These are phyloP conservation scores for Dictyophora rubrovolvata DNA, from an alignment of 768 basidiomycete genomes.

Conservation along the genomic window DNA sequence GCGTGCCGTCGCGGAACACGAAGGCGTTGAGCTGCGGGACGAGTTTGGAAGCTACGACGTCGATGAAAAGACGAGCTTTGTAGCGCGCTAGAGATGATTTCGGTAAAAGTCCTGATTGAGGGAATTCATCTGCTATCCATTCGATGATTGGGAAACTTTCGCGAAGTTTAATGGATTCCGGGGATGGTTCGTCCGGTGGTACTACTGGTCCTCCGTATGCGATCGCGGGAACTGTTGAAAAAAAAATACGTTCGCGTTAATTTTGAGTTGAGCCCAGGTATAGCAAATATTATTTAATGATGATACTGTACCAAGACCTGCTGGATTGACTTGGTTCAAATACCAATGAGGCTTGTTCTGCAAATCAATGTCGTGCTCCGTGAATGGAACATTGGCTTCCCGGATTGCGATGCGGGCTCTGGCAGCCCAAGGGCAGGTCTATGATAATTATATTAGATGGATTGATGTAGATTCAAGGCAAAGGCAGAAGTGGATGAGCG, in stretches of 20 bases:
- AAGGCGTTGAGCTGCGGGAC: conserved; percentile 28
- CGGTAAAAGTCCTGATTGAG: conserved; percentile 39
- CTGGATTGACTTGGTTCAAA: conserved; percentile 52
- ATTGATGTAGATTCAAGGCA: neutral
- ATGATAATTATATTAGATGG: neutral
- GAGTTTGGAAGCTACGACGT: conserved; percentile 39
- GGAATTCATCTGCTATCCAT: conserved; percentile 53
- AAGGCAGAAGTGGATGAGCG: neutral
- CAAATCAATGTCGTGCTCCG: conserved; percentile 48
- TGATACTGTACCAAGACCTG: conserved; percentile 43
- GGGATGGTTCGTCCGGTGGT: conserved; percentile 44
- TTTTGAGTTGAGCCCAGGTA: no score
- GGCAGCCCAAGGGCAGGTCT: conserved; percentile 55
- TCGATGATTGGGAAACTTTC: conserved; percentile 61
- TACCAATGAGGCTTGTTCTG: conserved; percentile 63
- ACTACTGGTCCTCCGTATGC: conserved; percentile 52
- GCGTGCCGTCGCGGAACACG: conserved; percentile 26
- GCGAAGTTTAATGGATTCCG: conserved; percentile 48
- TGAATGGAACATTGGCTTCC: conserved; percentile 41
- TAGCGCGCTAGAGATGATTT: conserved; percentile 47
- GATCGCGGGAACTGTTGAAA: conserved; percentile 40
- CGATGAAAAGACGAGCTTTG: conserved; percentile 52
- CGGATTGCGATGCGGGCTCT: conserved; percentile 49
- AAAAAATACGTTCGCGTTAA: no score
- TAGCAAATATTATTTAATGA: no score